These are phyloP conservation scores for Mycena vulgaris DNA, from an alignment of 768 basidiomycete genomes.

Conservation along the genomic window DNA sequence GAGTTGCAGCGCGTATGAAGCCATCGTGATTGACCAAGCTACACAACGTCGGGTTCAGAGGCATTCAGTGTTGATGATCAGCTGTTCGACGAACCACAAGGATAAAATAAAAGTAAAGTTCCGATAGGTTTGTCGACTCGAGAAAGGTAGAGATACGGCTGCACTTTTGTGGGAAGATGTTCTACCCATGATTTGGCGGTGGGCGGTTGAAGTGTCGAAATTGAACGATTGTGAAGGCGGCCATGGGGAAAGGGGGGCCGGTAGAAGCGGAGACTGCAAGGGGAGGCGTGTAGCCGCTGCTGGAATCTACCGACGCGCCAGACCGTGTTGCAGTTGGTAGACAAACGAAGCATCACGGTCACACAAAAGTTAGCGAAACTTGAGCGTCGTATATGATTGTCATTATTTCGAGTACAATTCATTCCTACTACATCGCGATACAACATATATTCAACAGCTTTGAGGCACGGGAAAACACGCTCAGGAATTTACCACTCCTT, in stretches of 20 bases:
- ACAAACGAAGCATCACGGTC: slow-evolving; percentile 31
- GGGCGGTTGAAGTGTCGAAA: slow-evolving; percentile 23
- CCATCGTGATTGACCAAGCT: slow-evolving; percentile 99
- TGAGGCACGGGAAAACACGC: slow-evolving; percentile 20
- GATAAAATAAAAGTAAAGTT: slow-evolving; percentile 91
- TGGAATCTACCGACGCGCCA: slow-evolving; percentile 21
- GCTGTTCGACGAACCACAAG: slow-evolving; percentile 79
- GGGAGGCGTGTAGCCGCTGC: neutral
- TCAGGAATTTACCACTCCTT: slow-evolving; percentile 83
- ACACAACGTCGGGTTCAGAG: slow-evolving; percentile 11
- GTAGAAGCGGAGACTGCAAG: neutral
- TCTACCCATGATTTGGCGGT: slow-evolving; percentile 73
- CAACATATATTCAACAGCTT: slow-evolving; percentile 23
- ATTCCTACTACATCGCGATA: slow-evolving; percentile 25
- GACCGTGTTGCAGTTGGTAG: slow-evolving; percentile 6
- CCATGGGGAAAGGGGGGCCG: slow-evolving; percentile 17
- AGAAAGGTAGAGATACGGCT: slow-evolving; percentile 89
- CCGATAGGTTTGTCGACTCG: slow-evolving; percentile 98
- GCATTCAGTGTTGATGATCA: neutral
- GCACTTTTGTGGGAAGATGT: slow-evolving; percentile 67
- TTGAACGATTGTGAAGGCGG: slow-evolving; percentile 14
- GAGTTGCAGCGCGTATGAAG: slow-evolving; percentile 82
- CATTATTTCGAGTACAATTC: slow-evolving; percentile 16
- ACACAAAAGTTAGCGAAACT: too few species aligned
- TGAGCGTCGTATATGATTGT: too few species aligned